These are phyloP conservation scores for Aureobasidium subglaciale DNA, from an alignment of 2,329 filamentous ascomycete genomes.

Conservation along the genomic window DNA sequence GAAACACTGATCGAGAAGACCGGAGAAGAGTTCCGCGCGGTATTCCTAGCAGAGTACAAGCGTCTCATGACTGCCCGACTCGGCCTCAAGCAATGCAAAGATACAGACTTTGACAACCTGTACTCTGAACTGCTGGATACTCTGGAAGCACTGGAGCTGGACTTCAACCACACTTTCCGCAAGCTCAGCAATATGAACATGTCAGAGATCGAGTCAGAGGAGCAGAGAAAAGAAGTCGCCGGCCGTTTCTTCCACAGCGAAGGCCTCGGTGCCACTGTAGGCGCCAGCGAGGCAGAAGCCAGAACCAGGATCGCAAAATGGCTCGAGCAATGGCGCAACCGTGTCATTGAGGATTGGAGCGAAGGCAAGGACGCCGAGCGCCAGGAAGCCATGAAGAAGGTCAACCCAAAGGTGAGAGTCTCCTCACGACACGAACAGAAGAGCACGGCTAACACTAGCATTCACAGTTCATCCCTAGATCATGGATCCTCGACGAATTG, in stretches of 20 bases:
- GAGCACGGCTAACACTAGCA: neutral
- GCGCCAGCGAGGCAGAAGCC: conserved; percentile 58
- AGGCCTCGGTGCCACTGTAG: conserved; percentile 51
- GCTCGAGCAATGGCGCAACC: conserved; percentile 69
- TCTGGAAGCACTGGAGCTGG: conserved; percentile 73
- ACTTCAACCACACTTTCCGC: conserved; percentile 93
- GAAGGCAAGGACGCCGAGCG: conserved; percentile 49
- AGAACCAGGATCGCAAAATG: conserved; percentile 64
- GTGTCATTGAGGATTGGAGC: conserved; percentile 71
- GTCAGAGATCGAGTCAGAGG: conserved; percentile 56
- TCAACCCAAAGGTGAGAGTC: conserved; percentile 66
- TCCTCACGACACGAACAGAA: neutral
- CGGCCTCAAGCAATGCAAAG: conserved; percentile 62
- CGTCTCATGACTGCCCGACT: conserved; percentile 72
- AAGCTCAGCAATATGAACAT: conserved; percentile 60
- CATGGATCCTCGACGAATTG: conserved; percentile 89
- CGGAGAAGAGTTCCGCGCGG: conserved; percentile 80
- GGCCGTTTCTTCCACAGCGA: conserved; percentile 74
- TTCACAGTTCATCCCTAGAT: conserved; percentile 67
- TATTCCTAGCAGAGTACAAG: conserved; percentile 87
- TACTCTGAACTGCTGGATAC: conserved; percentile 79
- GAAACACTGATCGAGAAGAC: conserved; percentile 74
- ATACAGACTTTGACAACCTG: conserved; percentile 69
- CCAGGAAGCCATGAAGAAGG: conserved; percentile 66
- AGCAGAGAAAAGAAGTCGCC: conserved; percentile 57